Percentiles rank a stretch among this genome's conserved stretches.
phyloP scores from a whole-genome alignment of 768 basidiomycete genomes.

The Coprinopsis sp. region DNA sequence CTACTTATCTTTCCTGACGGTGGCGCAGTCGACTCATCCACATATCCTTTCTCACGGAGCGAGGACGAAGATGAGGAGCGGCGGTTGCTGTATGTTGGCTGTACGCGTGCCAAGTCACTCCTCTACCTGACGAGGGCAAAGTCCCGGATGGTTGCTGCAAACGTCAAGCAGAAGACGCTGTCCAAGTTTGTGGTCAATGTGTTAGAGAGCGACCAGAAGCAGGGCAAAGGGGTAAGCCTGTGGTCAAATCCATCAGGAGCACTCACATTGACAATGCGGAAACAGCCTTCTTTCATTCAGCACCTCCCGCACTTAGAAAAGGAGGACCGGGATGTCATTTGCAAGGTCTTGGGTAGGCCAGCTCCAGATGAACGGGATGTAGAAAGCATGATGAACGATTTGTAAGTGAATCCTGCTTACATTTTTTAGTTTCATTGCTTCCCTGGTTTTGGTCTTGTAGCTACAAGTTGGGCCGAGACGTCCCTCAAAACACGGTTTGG shows the following conservation, averaged over 20 bases:
- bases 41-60: slow-evolving; percentile 69
- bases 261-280: slow-evolving; percentile 1
- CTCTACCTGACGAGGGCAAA: slow-evolving; percentile 53
- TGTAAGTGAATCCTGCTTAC: slow-evolving; percentile 37
- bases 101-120: slow-evolving; percentile 76
- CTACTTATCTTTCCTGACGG: slow-evolving; percentile 1
- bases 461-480: not conserved
- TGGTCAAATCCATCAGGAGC: not conserved
- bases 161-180: slow-evolving; percentile 42
- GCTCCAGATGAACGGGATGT: slow-evolving; percentile 42
- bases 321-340: slow-evolving; percentile 44
- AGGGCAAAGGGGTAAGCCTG: slow-evolving; percentile 22
- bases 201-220: slow-evolving; percentile 33
- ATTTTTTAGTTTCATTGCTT: not conserved
- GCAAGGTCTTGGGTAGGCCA: slow-evolving; percentile 47
- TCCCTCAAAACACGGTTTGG: slow-evolving; percentile 1
- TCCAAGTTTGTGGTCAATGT: slow-evolving; percentile 56
- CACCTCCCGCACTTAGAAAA: slow-evolving; percentile 37
- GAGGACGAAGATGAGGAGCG: slow-evolving; percentile 75
- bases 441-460: not conserved
- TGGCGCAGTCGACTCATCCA: slow-evolving; percentile 59
- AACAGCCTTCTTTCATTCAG: slow-evolving; percentile 40
- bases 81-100: slow-evolving; percentile 83
- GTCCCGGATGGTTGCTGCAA: slow-evolving; percentile 51
- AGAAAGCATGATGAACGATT: slow-evolving; percentile 35